Conservation (phyloP, 352 stramenopile genomes). For the Phytophthora syringae region DNA sequence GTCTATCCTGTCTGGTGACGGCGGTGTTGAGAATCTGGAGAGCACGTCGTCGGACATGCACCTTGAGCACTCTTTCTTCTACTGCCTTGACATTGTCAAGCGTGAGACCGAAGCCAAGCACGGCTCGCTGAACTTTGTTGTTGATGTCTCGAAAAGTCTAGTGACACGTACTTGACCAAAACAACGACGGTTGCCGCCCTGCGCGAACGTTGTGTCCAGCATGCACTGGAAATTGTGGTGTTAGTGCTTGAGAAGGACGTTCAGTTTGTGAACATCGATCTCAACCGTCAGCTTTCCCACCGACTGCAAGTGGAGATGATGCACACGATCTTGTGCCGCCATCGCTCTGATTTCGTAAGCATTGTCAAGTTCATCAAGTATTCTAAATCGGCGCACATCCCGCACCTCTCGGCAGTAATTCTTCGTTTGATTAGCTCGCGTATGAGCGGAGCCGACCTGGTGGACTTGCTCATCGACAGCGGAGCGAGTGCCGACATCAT, state of each 20-base stretch:
- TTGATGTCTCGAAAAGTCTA: constrained; percentile 55
- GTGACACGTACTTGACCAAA: constrained; percentile 59
- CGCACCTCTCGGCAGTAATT: constrained; percentile 72
- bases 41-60: constrained; percentile 76
- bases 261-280: constrained; percentile 67
- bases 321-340: constrained; percentile 75
- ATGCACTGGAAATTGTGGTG: constrained; percentile 80
- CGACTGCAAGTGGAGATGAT: constrained; percentile 80
- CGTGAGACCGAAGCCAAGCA: constrained; percentile 74
- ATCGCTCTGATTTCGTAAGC: constrained; percentile 77
- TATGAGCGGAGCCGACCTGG: constrained; percentile 62
- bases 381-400: constrained; percentile 75
- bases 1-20: constrained; percentile 71
- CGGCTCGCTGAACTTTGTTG: constrained; percentile 71
- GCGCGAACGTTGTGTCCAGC: constrained; percentile 75
- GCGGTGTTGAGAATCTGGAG: constrained; percentile 77
- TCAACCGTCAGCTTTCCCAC: constrained; percentile 62
- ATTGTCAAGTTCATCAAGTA: constrained; percentile 89
- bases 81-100: constrained; percentile 81
- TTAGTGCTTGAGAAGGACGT: constrained; percentile 76
- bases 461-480: constrained; percentile 76
- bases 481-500: constrained; percentile 71
- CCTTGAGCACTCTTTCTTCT: constrained; percentile 84
- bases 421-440: constrained; percentile 73
- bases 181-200: constrained; percentile 52